These are phyloP conservation scores for Neurospora pannonica DNA, from an alignment of 495 filamentous ascomycete genomes.

Conservation along the genomic window DNA sequence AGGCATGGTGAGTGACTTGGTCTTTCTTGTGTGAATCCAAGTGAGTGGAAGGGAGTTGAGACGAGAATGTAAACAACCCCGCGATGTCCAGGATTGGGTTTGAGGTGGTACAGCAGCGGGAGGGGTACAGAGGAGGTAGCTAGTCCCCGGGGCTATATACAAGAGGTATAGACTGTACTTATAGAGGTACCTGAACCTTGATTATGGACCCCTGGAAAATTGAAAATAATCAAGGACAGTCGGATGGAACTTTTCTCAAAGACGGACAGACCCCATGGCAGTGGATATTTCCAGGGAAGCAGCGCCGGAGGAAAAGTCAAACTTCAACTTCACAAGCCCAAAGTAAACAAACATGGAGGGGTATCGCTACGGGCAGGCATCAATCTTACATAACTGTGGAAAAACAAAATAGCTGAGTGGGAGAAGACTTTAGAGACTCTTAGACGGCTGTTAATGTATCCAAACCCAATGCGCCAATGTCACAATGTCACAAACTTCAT, in stretches of 20 bases:
- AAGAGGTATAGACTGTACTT: background rate
- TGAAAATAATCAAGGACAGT: background rate
- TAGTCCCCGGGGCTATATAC: background rate
- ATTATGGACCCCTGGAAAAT: background rate
- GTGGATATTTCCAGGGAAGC: background rate
- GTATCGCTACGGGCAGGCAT: background rate
- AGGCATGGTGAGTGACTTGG: slow-evolving; percentile 9
- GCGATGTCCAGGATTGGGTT: background rate
- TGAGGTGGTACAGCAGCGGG: background rate
- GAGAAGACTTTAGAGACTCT: no score
- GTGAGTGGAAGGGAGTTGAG: background rate
- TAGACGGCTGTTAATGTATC: background rate
- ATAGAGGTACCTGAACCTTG: background rate
- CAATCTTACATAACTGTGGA: background rate
- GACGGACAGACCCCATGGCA: background rate
- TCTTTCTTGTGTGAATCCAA: background rate
- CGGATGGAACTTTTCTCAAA: background rate
- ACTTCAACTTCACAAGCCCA: background rate
- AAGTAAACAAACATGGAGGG: background rate
- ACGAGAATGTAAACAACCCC: background rate
- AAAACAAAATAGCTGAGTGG: background rate
- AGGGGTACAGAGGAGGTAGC: background rate
- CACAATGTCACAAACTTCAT: background rate
- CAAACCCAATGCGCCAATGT: background rate
- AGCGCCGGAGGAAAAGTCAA: background rate